phyloP scores from a whole-genome alignment of 2,329 filamentous ascomycete genomes.

The Fusarium haematococcum region DNA sequence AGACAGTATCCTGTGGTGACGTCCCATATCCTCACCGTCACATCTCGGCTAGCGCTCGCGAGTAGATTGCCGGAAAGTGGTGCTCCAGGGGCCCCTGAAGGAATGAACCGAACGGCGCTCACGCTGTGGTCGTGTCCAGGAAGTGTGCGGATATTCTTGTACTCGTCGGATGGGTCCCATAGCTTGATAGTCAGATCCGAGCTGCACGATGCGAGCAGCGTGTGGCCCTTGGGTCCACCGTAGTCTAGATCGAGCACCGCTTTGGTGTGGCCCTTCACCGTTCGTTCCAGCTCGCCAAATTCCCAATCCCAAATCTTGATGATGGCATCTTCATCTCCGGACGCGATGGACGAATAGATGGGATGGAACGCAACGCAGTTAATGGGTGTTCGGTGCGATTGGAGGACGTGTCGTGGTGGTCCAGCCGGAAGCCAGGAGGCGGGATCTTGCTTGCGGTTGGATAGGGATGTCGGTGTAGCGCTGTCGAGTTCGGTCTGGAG shows the following conservation, averaged over 20 bases:
- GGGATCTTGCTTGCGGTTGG: slow-evolving; percentile 76
- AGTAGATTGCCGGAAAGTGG: slow-evolving; percentile 86
- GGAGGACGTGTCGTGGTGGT: slow-evolving; percentile 83
- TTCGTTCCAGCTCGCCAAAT: slow-evolving; percentile 86
- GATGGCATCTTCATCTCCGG: slow-evolving; percentile 89
- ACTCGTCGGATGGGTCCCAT: slow-evolving; percentile 92
- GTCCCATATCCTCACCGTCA: slow-evolving; percentile 90
- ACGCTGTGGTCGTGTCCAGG: slow-evolving; percentile 94
- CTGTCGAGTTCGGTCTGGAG: slow-evolving; percentile 88
- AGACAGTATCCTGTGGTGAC: slow-evolving; percentile 93
- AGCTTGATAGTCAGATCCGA: slow-evolving; percentile 94
- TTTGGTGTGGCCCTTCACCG: slow-evolving; percentile 91
- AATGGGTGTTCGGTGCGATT: slow-evolving; percentile 87
- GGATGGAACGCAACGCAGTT: slow-evolving; percentile 94
- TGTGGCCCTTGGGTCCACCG: slow-evolving; percentile 84
- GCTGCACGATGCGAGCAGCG: slow-evolving; percentile 73
- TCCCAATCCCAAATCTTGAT: slow-evolving; percentile 99
- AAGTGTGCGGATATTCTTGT: slow-evolving; percentile 93
- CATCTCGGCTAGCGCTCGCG: slow-evolving; percentile 87
- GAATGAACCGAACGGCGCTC: slow-evolving; percentile 88
- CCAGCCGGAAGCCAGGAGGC: slow-evolving; percentile 86
- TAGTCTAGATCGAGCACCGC: slow-evolving; percentile 90
- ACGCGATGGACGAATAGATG: slow-evolving; percentile 88
- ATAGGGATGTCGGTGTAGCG: slow-evolving; percentile 80
- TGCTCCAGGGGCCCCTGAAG: slow-evolving; percentile 81